A percentile compares a stretch with the other conserved stretches of the same genome.
These are phyloP conservation scores for Colletotrichum theobromicola DNA, from an alignment of 2,329 filamentous ascomycete species.

Conservation along the genomic window DNA sequence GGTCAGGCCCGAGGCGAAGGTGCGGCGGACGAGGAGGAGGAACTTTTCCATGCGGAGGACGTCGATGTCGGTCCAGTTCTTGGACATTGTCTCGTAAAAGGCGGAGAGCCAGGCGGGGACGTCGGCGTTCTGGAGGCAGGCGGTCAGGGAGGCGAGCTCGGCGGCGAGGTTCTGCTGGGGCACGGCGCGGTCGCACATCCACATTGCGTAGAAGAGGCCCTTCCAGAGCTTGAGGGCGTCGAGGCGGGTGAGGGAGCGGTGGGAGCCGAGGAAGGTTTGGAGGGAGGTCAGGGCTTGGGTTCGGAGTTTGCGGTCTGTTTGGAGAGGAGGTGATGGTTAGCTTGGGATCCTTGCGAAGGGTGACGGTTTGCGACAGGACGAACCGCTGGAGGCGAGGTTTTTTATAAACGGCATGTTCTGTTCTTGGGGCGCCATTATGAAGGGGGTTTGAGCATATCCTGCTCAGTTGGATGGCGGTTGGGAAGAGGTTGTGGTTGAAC, in stretches of 20 bases:
- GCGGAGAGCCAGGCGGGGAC: slow-evolving; percentile 21
- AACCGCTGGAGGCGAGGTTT: slow-evolving; percentile 85
- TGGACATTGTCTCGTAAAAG: slow-evolving; percentile 65
- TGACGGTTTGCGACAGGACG: slow-evolving; percentile 29
- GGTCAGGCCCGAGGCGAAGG: slow-evolving; percentile 73
- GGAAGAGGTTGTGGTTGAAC: neutral
- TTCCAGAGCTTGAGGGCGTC: slow-evolving; percentile 93
- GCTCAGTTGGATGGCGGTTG: neutral
- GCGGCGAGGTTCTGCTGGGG: slow-evolving; percentile 84
- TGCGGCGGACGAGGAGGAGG: slow-evolving; percentile 80
- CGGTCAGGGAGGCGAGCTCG: slow-evolving; percentile 74
- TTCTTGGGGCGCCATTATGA: slow-evolving; percentile 46
- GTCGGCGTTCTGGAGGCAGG: slow-evolving; percentile 21
- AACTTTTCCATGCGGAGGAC: slow-evolving; percentile 91
- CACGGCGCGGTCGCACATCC: slow-evolving; percentile 91
- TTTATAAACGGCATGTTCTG: slow-evolving; percentile 76
- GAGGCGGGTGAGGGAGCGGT: slow-evolving; percentile 62
- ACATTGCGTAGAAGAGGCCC: slow-evolving; percentile 90
- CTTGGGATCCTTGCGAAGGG: neutral
- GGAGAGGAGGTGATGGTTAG: neutral
- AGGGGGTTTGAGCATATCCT: neutral
- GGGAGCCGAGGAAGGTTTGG: slow-evolving; percentile 74
- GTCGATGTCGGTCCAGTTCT: slow-evolving; percentile 75
- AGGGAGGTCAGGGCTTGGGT: slow-evolving; percentile 80
- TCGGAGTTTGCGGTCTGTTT: slow-evolving; percentile 76